phyloP scores from a whole-genome alignment of 768 basidiomycete genomes.

The Boletus rubescentipes region DNA sequence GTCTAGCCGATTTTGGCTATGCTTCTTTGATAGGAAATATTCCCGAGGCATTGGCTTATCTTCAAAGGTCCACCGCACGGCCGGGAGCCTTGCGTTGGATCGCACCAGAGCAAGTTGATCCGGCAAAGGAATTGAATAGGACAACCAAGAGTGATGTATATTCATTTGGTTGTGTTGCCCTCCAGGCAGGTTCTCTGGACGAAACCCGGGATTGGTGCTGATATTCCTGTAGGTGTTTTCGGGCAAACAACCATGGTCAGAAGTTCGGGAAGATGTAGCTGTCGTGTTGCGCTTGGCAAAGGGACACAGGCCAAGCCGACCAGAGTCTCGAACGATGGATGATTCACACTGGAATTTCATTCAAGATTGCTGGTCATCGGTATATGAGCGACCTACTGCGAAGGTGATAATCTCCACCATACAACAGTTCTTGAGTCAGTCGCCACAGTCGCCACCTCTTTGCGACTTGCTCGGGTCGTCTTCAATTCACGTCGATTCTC shows the following conservation, averaged over 20 bases:
- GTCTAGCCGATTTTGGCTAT: too few relatives aligned
- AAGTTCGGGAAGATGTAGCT: neutral
- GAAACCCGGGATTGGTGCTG: too few relatives aligned
- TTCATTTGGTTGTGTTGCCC: too few relatives aligned
- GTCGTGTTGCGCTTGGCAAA: constrained; percentile 4
- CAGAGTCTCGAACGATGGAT: neutral
- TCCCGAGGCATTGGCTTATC: neutral
- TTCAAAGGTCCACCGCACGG: constrained; percentile 26
- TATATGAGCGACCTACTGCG: neutral
- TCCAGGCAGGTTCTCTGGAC: too few relatives aligned
- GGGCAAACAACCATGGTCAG: constrained; percentile 5
- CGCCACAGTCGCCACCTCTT: too few relatives aligned
- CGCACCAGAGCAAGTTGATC: constrained; percentile 34
- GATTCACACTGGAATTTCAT: constrained; percentile 7
- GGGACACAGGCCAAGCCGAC: constrained; percentile 3
- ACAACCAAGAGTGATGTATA: too few relatives aligned
- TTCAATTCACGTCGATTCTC: too few relatives aligned
- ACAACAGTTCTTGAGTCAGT: too few relatives aligned
- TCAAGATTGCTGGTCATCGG: constrained; percentile 1
- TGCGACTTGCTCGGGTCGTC: too few relatives aligned
- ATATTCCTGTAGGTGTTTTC: neutral
- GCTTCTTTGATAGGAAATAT: neutral
- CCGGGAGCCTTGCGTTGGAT: constrained; percentile 41
- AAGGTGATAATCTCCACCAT: neutral
- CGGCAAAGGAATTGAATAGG: neutral